phyloP scores from a whole-genome alignment of 2,329 filamentous ascomycete species.

The Bretziella fagacearum region DNA sequence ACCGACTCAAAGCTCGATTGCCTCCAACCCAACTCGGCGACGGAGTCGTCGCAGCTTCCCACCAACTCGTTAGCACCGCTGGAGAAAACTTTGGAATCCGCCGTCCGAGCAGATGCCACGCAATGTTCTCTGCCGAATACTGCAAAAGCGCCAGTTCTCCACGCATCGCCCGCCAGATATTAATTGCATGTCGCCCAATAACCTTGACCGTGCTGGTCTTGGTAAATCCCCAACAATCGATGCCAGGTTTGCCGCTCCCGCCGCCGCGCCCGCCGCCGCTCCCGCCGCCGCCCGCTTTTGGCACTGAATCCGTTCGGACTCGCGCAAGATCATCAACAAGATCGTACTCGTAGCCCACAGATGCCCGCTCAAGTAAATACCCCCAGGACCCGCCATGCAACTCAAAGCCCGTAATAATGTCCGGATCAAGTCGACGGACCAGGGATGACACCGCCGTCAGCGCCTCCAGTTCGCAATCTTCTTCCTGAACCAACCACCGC shows the following conservation, averaged over 20 bases:
- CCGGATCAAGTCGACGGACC: slow-evolving; percentile 69
- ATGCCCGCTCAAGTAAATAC: slow-evolving; percentile 79
- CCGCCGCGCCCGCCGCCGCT: slow-evolving; percentile 38
- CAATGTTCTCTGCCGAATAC: slow-evolving; percentile 93
- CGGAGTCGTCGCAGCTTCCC: slow-evolving; percentile 21
- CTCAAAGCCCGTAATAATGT: slow-evolving; percentile 88
- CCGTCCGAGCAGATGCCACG: slow-evolving; percentile 73
- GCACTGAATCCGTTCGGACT: neutral
- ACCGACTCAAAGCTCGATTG: slow-evolving; percentile 36
- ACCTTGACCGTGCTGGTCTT: slow-evolving; percentile 81
- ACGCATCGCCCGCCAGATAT: slow-evolving; percentile 92
- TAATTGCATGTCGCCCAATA: slow-evolving; percentile 92
- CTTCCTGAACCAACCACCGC: slow-evolving; percentile 38
- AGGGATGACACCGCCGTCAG: slow-evolving; percentile 76
- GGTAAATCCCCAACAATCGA: slow-evolving; percentile 81
- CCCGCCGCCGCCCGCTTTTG: slow-evolving; percentile 66
- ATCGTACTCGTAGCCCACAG: slow-evolving; percentile 73
- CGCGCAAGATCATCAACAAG: slow-evolving; percentile 62
- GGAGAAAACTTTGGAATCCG: slow-evolving; percentile 79
- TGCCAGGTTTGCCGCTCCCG: slow-evolving; percentile 50
- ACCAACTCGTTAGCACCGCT: slow-evolving; percentile 68
- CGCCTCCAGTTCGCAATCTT: slow-evolving; percentile 66
- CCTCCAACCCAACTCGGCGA: neutral
- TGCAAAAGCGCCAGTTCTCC: slow-evolving; percentile 81
- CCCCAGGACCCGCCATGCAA: slow-evolving; percentile 91